A percentile compares a stretch with the other conserved stretches of the same genome.
Conservation (phyloP, 345 rosid species). For the Hirschfeldia incana region DNA sequence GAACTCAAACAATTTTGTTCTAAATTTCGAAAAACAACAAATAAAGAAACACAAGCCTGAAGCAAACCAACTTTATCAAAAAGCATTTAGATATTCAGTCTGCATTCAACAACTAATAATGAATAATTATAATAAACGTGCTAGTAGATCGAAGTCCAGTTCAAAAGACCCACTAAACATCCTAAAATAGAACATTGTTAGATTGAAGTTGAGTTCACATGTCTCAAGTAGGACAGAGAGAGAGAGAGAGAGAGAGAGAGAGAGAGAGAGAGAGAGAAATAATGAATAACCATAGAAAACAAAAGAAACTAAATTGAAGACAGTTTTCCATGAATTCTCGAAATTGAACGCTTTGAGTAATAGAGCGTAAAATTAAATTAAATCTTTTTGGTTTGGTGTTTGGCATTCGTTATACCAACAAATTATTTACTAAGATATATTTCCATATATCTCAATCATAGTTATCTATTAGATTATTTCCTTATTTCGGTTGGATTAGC, state of each 20-base stretch:
- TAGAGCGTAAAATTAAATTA: background rate
- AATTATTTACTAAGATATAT: background rate
- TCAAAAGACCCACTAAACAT: slow-evolving; percentile 1
- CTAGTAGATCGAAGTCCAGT: slow-evolving; percentile 5
- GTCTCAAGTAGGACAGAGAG: slow-evolving; percentile 1
- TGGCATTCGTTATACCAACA: background rate
- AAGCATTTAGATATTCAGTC: background rate
- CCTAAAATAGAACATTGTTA: background rate
- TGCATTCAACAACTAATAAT: slow-evolving; percentile 2
- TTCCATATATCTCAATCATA: no score
- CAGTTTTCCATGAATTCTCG: background rate
- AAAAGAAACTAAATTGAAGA: background rate
- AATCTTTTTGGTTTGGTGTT: background rate
- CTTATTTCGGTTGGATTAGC: no score
- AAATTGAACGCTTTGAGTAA: background rate
- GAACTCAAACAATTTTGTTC: background rate
- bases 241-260: no score
- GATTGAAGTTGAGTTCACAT: background rate
- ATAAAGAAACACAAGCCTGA: background rate
- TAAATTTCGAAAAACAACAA: background rate
- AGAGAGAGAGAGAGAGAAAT: no score
- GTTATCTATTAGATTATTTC: no score
- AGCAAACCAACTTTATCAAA: background rate
- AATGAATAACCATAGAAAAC: background rate
- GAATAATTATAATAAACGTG: slow-evolving; percentile 1